phyloP scores from a whole-genome alignment of 495 filamentous ascomycete species.

The Hypoxylon fuscum region DNA sequence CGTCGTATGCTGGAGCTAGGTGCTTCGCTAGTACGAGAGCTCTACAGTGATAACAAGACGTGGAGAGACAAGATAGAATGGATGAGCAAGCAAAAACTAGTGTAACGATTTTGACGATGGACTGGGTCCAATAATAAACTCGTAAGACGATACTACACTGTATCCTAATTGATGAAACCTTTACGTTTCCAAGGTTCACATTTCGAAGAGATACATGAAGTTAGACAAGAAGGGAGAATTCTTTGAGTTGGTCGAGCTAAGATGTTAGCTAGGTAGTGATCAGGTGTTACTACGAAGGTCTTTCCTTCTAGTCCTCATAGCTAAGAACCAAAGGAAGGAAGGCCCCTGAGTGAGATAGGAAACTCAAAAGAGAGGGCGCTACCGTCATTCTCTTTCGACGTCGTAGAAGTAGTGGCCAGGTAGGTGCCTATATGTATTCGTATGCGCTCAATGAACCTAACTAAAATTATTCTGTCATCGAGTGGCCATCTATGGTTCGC shows the following conservation, averaged over 20 bases:
- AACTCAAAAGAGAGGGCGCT: background rate
- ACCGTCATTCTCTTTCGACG: background rate
- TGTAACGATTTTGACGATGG: conserved; percentile 9
- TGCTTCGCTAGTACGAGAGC: background rate
- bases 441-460: too few relatives aligned
- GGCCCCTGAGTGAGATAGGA: background rate
- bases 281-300: background rate
- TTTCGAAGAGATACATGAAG: background rate
- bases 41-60: too few relatives aligned
- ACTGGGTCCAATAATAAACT: conserved; percentile 10
- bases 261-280: too few relatives aligned
- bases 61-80: background rate
- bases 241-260: too few relatives aligned
- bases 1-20: background rate
- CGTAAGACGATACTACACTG: conserved; percentile 12
- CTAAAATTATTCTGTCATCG: too few relatives aligned
- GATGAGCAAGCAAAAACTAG: background rate
- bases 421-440: too few relatives aligned
- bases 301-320: background rate
- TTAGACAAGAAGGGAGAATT: background rate
- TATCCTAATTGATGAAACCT: conserved; percentile 3
- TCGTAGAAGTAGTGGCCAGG: too few relatives aligned
- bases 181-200: conserved; percentile 7
- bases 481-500: too few relatives aligned
- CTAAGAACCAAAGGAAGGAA: background rate